phyloP scores from a whole-genome alignment of 2,329 filamentous ascomycete genomes.

The Colletotrichum euphorbiae region DNA sequence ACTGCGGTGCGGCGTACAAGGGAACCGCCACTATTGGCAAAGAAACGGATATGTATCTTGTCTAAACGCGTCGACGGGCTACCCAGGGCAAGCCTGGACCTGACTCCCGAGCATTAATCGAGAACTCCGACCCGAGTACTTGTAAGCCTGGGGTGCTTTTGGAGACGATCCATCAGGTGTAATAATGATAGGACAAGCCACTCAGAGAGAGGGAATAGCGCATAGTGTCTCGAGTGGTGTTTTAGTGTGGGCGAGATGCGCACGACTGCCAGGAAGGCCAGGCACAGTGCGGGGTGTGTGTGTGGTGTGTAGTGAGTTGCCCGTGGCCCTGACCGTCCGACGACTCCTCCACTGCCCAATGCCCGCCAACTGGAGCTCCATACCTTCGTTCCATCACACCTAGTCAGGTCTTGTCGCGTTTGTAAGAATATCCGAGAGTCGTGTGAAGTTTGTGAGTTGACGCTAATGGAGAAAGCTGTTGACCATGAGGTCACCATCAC shows the following conservation, averaged over 20 bases:
- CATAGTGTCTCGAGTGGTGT: conserved; percentile 38
- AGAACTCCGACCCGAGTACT: conserved; percentile 24
- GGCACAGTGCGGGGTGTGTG: conserved; percentile 25
- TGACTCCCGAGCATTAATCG: conserved; percentile 30
- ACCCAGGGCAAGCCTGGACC: conserved; percentile 30
- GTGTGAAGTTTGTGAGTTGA: conserved; percentile 10
- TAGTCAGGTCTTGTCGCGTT: conserved; percentile 3
- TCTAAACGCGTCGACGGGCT: conserved; percentile 30
- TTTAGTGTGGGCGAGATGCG: conserved; percentile 38
- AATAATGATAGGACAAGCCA: conserved; percentile 38
- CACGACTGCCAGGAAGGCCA: conserved; percentile 25
- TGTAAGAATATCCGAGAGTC: conserved; percentile 9
- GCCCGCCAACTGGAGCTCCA: conserved; percentile 1
- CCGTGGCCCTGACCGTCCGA: no score
- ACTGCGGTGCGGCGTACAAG: conserved; percentile 8
- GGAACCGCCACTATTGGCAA: conserved; percentile 19
- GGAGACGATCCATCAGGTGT: conserved; percentile 23
- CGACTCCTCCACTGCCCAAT: conserved; percentile 4
- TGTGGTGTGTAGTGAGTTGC: neutral
- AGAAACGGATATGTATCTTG: conserved; percentile 5
- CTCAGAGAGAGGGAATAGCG: conserved; percentile 34
- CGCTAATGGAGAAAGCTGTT: conserved; percentile 11
- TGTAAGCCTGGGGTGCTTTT: conserved; percentile 16
- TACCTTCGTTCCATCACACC: conserved; percentile 2
- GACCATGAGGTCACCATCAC: conserved; percentile 23